Evolutionary conservation across 83 land plant genomes (phyloP).

Genomic region (Picea mariana): DNA sequence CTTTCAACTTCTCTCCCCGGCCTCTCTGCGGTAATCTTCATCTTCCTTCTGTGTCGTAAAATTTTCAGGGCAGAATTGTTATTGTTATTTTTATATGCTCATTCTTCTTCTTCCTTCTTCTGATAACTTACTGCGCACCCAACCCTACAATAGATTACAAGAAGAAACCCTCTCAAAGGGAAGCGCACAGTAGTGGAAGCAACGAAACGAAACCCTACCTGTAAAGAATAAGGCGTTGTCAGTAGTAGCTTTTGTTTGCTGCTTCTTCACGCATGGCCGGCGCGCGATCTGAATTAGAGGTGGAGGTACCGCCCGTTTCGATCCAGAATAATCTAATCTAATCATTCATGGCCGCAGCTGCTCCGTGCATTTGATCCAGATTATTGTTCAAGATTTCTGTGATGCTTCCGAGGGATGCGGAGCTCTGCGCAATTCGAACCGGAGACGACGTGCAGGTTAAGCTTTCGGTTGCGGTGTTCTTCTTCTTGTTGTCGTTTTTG

Average conservation of each 20-base stretch:
- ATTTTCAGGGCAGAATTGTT: not conserved
- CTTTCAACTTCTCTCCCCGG: not conserved
- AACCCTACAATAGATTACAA: not conserved
- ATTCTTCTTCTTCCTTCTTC: not conserved
- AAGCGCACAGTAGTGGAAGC: too few relatives aligned
- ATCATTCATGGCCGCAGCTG: too few relatives aligned
- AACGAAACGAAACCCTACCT: not conserved
- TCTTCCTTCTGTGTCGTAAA: not conserved
- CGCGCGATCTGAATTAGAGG: not conserved
- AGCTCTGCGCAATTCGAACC: not conserved
- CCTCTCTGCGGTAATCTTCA: not conserved
- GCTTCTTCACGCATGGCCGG: not conserved
- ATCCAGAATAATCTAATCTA: not conserved
- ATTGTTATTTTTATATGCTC: too few relatives aligned
- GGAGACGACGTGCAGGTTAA: not conserved
- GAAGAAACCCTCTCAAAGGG: too few relatives aligned
- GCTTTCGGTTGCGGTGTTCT: not conserved
- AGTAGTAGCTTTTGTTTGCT: not conserved
- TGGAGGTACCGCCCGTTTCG: not conserved
- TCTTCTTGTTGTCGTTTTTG: too few relatives aligned
- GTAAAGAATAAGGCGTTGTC: not conserved
- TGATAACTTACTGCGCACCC: conserved; percentile 2
- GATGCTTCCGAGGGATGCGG: not conserved
- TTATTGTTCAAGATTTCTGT: not conserved
- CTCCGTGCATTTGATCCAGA: too few relatives aligned